Evolutionary conservation across 2,329 filamentous ascomycete genomes (phyloP), one percentile per base, ranked within the genome.

Genomic region (Curvularia sp.): DNA sequence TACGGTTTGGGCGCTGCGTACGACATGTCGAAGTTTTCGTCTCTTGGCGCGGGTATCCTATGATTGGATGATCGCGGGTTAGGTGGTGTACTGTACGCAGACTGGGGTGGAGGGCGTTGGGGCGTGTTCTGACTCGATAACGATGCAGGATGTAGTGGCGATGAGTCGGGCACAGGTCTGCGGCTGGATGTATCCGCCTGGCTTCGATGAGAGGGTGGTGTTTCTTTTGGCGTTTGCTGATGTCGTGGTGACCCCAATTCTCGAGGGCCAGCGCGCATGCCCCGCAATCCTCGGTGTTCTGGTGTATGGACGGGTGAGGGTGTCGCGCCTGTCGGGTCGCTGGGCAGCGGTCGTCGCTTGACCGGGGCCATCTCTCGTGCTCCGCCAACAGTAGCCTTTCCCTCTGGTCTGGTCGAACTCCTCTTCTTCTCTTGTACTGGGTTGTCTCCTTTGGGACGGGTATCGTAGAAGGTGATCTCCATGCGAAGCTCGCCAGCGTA

Each of bases 391-490:
- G 69, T 77, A 58, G 77, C 80, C 57, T 74, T 70, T 47, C 51
- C 77, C 56, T 71, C 77, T 34, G 53, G 62, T 55, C 65, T 79
- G 21, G 76, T 28, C 53, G 63, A 63, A 60, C 71, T 68, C 79
- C 86, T 57, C 84, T 79, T 72, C 65, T 86, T 88, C 60, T 86
- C 83, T 28, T 76, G 78, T 7, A 79, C 79, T 1, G 83, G 80
- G 78, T 90, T 93, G 59, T 96, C 92, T 12, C 85, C 84, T 78
- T 95, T 95, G 19, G 92, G 90, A 25, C 94, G 86, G 55, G 85
- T 88, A 76, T 99, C 95, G 81, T 98, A 99, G 80, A 90, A 99
- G 41, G 95, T 99, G 78, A 97, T 89, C 79, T 99, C 95, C 64
- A 99, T 89, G 66, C 94, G 86, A 64, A 99, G 88, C 77, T 98